A percentile compares a stretch with the other conserved stretches of the same genome.
phyloP scores from a whole-genome alignment of 2,329 filamentous ascomycete genomes.

The Torrubiellomyces zombiae region DNA sequence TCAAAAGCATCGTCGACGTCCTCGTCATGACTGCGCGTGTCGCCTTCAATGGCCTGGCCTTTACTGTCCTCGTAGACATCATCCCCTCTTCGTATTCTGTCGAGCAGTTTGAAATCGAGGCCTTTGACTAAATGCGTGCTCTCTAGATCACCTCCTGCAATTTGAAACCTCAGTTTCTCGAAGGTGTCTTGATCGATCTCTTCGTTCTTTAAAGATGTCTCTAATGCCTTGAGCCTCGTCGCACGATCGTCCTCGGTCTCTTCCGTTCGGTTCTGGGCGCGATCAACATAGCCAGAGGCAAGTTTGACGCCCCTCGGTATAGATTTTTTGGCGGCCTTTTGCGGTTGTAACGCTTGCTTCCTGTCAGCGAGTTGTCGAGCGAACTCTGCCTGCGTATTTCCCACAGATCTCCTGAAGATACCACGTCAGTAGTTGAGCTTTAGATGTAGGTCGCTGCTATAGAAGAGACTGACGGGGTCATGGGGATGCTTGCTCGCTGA shows the following conservation, averaged over 20 bases:
- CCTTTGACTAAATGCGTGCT: slow-evolving; percentile 87
- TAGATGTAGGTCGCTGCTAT: background rate
- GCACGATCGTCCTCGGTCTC: slow-evolving; percentile 37
- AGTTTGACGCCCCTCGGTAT: slow-evolving; percentile 73
- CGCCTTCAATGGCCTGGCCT: slow-evolving; percentile 8
- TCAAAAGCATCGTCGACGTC: slow-evolving; percentile 51
- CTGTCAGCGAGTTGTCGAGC: slow-evolving; percentile 70
- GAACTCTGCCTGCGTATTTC: slow-evolving; percentile 46
- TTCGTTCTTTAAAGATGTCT: slow-evolving; percentile 66
- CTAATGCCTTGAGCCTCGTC: slow-evolving; percentile 57
- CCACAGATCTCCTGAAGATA: slow-evolving; percentile 42
- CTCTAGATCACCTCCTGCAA: slow-evolving; percentile 64
- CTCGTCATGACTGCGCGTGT: no score
- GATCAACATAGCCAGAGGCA: slow-evolving; percentile 68
- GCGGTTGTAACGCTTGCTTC: slow-evolving; percentile 33
- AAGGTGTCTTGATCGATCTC: slow-evolving; percentile 72
- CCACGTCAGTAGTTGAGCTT: slow-evolving; percentile 8
- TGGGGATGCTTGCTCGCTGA: slow-evolving; percentile 67
- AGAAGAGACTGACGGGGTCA: slow-evolving; percentile 60
- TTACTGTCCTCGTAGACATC: slow-evolving; percentile 33
- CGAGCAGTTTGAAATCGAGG: slow-evolving; percentile 66
- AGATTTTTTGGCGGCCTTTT: slow-evolving; percentile 62
- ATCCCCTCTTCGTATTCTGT: slow-evolving; percentile 52
- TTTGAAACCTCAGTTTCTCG: slow-evolving; percentile 55
- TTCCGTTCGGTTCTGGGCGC: slow-evolving; percentile 47